Evolutionary conservation across 2,329 filamentous ascomycete species (phyloP).

Genomic region (Xylariaceae sp.): DNA sequence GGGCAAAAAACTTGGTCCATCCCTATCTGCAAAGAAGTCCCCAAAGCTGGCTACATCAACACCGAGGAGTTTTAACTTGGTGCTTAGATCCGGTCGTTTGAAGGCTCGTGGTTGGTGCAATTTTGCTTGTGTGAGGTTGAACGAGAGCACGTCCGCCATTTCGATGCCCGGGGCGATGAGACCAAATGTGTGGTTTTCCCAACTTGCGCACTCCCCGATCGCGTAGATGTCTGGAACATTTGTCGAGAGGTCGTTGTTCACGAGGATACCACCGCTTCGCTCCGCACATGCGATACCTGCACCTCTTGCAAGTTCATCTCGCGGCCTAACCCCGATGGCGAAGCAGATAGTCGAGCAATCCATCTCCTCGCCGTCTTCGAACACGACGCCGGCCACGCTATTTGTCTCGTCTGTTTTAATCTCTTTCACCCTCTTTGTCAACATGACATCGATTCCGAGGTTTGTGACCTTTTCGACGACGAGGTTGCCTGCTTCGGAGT

Average conservation of each 20-base stretch:
- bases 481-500: slow-evolving; percentile 74
- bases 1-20: slow-evolving; percentile 75
- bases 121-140: slow-evolving; percentile 83
- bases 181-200: slow-evolving; percentile 81
- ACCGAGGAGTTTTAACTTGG: slow-evolving; percentile 83
- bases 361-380: slow-evolving; percentile 76
- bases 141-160: slow-evolving; percentile 88
- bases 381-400: slow-evolving; percentile 67
- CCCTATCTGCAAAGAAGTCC: slow-evolving; percentile 86
- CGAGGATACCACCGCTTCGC: slow-evolving; percentile 71
- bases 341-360: slow-evolving; percentile 82
- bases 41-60: slow-evolving; percentile 92
- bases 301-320: slow-evolving; percentile 69
- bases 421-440: slow-evolving; percentile 69
- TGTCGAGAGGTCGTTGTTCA: slow-evolving; percentile 65
- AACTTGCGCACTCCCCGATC: slow-evolving; percentile 87
- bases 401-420: slow-evolving; percentile 67
- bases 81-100: slow-evolving; percentile 82
- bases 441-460: slow-evolving; percentile 76
- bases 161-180: slow-evolving; percentile 87
- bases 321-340: slow-evolving; percentile 78
- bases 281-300: slow-evolving; percentile 70
- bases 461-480: slow-evolving; percentile 76
- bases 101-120: slow-evolving; percentile 66
- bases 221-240: slow-evolving; percentile 73